Base-by-base conservation (phyloP, 1,139 yeast genomes). In the Yamadazyma sp. region DNA sequence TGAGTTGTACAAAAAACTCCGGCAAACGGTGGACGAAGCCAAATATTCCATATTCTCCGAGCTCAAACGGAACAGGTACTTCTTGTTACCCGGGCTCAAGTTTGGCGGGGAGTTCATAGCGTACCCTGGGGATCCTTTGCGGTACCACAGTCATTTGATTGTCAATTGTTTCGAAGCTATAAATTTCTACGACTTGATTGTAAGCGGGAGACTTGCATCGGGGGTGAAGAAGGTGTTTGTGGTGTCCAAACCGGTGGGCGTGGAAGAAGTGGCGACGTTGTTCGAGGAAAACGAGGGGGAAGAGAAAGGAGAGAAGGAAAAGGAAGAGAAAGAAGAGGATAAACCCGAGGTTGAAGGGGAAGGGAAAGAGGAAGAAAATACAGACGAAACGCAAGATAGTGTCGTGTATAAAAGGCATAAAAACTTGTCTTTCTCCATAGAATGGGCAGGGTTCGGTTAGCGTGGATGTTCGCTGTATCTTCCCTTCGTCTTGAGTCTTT, bases 111-210 rank as follows among this genome's bases (percentile, higher is more conserved):
- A 82, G 43, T 88, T 81, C 53, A 77, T 92, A 38, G 89, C 92
- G 2, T 92, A 92, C 51, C 98, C 98, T 0, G 98, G 97, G 0
- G 98, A 92, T 56, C 96, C 98, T 2, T 65, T 92, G 42, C 63
- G 95, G 37, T 92, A 80, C 55, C 98, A 92, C 60, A 86, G 97
- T 2, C 96, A 91, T 59, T 74, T 83, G 45, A 82, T 87, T 6
- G 86, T 87, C 1, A 79, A 79, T 39, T 73, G 81, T 1, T 55
- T 67, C 2, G 75, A 69, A 23, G 70, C 72, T 35, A 55, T 70
- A 45, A 66, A 74, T 28, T 66, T 86, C 38, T 53, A 75, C 41
- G 81, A 80, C 40, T 58, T 89, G 23, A 80, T 88, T 0, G 82
- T 84, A 18, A 89, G 95, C 17, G 97, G 98, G 0, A 69, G 98